Evolutionary conservation across 805 yeast genomes (phyloP).

Genomic region (Schwanniomyces pseudopolymorphus): DNA sequence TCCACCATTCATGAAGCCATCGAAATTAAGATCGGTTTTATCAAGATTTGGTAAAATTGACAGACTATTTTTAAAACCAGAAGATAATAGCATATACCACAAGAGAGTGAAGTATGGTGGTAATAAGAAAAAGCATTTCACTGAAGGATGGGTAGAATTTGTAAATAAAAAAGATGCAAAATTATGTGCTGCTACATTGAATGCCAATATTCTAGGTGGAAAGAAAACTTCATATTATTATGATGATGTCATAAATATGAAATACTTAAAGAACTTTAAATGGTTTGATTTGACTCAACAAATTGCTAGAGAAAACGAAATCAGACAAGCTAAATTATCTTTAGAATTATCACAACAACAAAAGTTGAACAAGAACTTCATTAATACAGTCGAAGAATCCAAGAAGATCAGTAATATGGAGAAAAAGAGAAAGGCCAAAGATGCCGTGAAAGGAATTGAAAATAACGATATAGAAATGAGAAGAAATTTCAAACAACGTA

Average conservation of each 20-base stretch:
- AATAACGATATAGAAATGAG: conserved; percentile 37
- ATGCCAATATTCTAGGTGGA: conserved; percentile 90
- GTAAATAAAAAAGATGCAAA: conserved; percentile 82
- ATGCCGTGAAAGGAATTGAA: conserved; percentile 11
- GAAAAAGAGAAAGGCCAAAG: conserved; percentile 41
- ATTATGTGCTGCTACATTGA: conserved; percentile 78
- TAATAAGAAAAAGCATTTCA: conserved; percentile 80
- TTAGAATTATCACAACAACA: conserved; percentile 88
- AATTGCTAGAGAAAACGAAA: conserved; percentile 85
- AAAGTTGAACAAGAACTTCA: conserved; percentile 79
- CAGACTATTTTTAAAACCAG: conserved; percentile 83
- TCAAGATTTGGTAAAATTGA: conserved; percentile 85
- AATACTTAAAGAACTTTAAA: conserved; percentile 86
- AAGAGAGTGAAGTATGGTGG: conserved; percentile 84
- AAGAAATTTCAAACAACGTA: conserved; percentile 69
- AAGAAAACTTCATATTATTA: conserved; percentile 87
- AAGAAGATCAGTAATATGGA: conserved; percentile 74
- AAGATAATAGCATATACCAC: conserved; percentile 62
- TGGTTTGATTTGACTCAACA: conserved; percentile 95
- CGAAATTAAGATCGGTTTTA: conserved; percentile 79
- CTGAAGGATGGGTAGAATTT: conserved; percentile 98
- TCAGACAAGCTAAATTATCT: conserved; percentile 81
- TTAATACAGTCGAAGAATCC: conserved; percentile 80
- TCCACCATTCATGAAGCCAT: conserved; percentile 98
- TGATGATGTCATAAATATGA: conserved; percentile 90